Conservation (phyloP, 2,329 filamentous ascomycete species). For the Colletotrichum karsti region DNA sequence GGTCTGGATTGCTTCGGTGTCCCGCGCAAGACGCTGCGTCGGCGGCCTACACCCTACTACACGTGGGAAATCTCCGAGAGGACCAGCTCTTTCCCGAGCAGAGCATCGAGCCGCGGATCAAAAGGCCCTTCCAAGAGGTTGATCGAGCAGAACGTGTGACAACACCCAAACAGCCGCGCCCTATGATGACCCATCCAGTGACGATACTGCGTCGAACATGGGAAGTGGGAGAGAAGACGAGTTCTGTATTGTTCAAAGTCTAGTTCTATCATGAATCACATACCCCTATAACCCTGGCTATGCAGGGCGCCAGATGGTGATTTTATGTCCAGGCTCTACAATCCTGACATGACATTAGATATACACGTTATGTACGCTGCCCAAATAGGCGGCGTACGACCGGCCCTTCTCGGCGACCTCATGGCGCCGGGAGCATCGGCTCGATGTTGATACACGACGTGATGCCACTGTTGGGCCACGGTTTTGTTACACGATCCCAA, state of each 20-base stretch:
- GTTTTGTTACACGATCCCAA: neutral
- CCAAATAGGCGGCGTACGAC: constrained; percentile 11
- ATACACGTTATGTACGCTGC: constrained; percentile 27
- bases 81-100: neutral
- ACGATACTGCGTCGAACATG: neutral
- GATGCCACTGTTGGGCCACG: constrained; percentile 11
- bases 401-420: neutral
- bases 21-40: neutral
- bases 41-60: neutral
- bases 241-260: constrained; percentile 25
- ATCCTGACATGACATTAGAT: constrained; percentile 26
- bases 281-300: constrained; percentile 5
- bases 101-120: neutral
- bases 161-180: too few relatives aligned
- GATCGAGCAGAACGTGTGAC: neutral
- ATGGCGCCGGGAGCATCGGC: neutral
- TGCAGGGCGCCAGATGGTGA: constrained; percentile 11
- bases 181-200: neutral
- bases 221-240: constrained; percentile 19
- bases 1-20: neutral
- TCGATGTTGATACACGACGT: constrained; percentile 24
- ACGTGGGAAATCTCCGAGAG: neutral
- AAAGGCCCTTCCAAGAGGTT: neutral
- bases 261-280: constrained; percentile 28
- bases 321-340: constrained; percentile 3